These are phyloP conservation scores for Mycothermus thermophilus DNA, from an alignment of 495 filamentous ascomycete genomes.

Conservation along the genomic window DNA sequence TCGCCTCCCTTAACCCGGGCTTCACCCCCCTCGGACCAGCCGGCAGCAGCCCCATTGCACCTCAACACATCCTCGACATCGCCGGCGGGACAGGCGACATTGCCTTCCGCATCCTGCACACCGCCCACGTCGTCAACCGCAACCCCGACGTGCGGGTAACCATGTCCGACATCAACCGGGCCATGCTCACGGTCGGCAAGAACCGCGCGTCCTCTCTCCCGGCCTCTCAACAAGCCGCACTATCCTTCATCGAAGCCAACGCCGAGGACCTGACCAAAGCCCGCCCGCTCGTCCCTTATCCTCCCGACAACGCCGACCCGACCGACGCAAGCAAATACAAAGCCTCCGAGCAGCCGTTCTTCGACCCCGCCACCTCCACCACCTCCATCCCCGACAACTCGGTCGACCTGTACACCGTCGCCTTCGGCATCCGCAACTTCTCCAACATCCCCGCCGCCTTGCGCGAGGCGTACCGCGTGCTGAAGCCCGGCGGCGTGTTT, in stretches of 20 bases:
- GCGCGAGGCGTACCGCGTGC: conserved; percentile 66
- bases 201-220: conserved; percentile 46
- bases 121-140: conserved; percentile 66
- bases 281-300: conserved; percentile 8
- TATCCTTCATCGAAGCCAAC: conserved; percentile 81
- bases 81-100: conserved; percentile 97
- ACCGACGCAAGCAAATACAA: too few relatives aligned
- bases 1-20: conserved; percentile 81
- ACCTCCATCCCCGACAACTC: conserved; percentile 40
- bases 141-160: conserved; percentile 70
- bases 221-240: conserved; percentile 29
- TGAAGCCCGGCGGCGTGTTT: conserved; percentile 91
- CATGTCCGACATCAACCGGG: conserved; percentile 86
- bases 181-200: conserved; percentile 80
- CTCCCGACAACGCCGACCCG: not conserved
- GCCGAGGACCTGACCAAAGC: conserved; percentile 52
- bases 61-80: conserved; percentile 78
- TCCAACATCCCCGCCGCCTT: conserved; percentile 71
- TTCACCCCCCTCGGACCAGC: conserved; percentile 40
- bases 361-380: conserved; percentile 23
- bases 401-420: conserved; percentile 90
- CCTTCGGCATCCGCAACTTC: conserved; percentile 96
- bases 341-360: conserved; percentile 6
- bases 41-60: conserved; percentile 21
- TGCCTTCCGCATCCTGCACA: conserved; percentile 90